Base-by-base conservation (phyloP, 257 asterid species). In the Solanum arcanum region DNA sequence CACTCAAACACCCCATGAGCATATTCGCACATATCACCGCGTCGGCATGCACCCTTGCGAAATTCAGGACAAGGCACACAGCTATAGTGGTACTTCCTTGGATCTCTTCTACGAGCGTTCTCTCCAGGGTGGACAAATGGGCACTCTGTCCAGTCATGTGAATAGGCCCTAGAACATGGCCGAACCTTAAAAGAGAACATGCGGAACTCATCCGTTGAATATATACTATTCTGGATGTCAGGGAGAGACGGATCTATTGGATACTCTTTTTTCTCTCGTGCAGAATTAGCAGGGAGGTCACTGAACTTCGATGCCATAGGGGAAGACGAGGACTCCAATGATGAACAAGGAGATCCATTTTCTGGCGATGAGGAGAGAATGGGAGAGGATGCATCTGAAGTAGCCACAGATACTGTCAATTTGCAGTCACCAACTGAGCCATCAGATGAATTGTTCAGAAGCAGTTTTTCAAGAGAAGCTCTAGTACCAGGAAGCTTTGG, bases 31-130 rank as follows among this genome's bases (percentile, higher is more conserved):
- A 95, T 94, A 91, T 97, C 99, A 18, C 99, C 98, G n/a, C 99
- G 91, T 90, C 98, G 90, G 87, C 99, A 97, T 3, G 99, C 90
- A 21, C 98, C 99, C 89, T 95, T 97, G 0, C 98, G 96, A 85
- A 97, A 97, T 72, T 97, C 99, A n/a, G 98, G 98, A 84, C 99
- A 97, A 23, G 99, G 99, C 37, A 97, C 99, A 86, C 99, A 97
- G 91, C 99, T 97, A 70, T 97, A 97, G 84, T 94, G 99, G 87
- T 76, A 95, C 90, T 97, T 97, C 80, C 99, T 90, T 3, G 99
- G 99, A 89, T 97, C 99, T 87, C 99, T 92, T 77, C 99, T 88
- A 16, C 99, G 96, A 7, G 99, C 99, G 83, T 95, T 97, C 87
- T 97, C 99, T 16, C 99, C 99, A 8, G 98, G 99, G 89, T 97